Percentiles rank a stretch among this genome's conserved stretches.
These are phyloP conservation scores for Ajuga reptans DNA, from an alignment of 305 asterid species.

Conservation along the genomic window DNA sequence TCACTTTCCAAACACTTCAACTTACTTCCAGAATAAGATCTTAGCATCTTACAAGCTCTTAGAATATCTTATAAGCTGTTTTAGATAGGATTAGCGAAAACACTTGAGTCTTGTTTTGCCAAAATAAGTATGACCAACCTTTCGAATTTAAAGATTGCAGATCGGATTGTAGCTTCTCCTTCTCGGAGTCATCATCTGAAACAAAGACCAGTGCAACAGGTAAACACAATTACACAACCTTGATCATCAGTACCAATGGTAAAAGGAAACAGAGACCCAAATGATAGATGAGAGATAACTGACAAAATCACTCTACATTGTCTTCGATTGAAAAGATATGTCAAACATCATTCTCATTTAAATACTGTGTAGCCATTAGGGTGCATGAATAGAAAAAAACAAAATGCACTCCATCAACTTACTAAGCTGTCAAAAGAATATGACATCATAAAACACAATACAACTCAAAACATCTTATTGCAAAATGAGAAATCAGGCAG, in stretches of 20 bases:
- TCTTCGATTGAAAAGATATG: not conserved
- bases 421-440: not conserved
- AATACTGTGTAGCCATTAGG: not conserved
- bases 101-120: not conserved
- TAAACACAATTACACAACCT: constrained; percentile 2
- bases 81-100: too few species aligned
- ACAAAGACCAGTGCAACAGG: constrained; percentile 14
- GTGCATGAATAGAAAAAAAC: not conserved
- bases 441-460: too few species aligned
- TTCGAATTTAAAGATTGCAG: constrained; percentile 58
- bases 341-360: not conserved
- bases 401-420: not conserved
- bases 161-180: constrained; percentile 52
- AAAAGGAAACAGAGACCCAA: not conserved
- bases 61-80: too few species aligned
- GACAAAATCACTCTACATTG: not conserved
- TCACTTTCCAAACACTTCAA: too few species aligned
- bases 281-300: not conserved
- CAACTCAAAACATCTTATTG: not conserved
- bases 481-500: not conserved
- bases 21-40: too few species aligned
- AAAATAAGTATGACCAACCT: constrained; percentile 39
- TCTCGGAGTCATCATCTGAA: constrained; percentile 44
- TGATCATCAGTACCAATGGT: not conserved
- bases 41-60: too few species aligned